These are phyloP conservation scores for Yamadazyma spencermartinsiae DNA, from an alignment of 1,139 yeast genomes.

Conservation along the genomic window DNA sequence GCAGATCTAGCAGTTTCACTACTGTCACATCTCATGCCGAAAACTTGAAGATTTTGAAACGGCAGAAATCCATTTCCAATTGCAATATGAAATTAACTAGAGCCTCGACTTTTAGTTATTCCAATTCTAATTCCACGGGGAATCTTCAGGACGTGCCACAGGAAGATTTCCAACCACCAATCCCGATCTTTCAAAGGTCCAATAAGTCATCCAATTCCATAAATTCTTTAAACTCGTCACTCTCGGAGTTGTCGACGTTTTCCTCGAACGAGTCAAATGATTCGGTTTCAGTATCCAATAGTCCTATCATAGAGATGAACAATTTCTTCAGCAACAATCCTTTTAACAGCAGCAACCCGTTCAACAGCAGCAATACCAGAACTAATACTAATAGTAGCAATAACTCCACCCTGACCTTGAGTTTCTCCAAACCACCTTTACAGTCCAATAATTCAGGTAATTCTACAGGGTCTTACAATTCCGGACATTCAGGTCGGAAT, in stretches of 20 bases:
- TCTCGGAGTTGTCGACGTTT: constrained; percentile 19
- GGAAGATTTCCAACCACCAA: constrained; percentile 33
- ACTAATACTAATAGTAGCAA: constrained; percentile 6
- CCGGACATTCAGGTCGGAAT: constrained; percentile 1
- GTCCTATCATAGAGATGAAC: constrained; percentile 18
- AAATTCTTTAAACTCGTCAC: constrained; percentile 21
- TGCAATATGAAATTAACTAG: constrained; percentile 13
- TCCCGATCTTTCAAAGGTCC: constrained; percentile 26
- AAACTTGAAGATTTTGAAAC: constrained; percentile 35
- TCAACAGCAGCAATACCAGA: constrained; percentile 2
- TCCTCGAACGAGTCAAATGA: constrained; percentile 19
- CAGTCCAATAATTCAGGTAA: background rate
- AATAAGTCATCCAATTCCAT: constrained; percentile 21
- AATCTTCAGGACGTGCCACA: constrained; percentile 3
- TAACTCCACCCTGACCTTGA: constrained; percentile 9
- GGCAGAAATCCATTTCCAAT: constrained; percentile 29
- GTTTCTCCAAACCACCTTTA: constrained; percentile 4
- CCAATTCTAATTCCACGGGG: constrained; percentile 11
- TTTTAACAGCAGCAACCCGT: constrained; percentile 15
- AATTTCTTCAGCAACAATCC: constrained; percentile 13
- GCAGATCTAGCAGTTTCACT: constrained; percentile 33
- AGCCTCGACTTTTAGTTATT: constrained; percentile 23
- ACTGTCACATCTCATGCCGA: constrained; percentile 33
- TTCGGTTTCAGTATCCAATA: constrained; percentile 18
- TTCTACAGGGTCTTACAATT: background rate